Evolutionary conservation across 345 rosid genomes (phyloP), one percentile per base, ranked within the genome.

Genomic region (Streptanthus diversifolius): DNA sequence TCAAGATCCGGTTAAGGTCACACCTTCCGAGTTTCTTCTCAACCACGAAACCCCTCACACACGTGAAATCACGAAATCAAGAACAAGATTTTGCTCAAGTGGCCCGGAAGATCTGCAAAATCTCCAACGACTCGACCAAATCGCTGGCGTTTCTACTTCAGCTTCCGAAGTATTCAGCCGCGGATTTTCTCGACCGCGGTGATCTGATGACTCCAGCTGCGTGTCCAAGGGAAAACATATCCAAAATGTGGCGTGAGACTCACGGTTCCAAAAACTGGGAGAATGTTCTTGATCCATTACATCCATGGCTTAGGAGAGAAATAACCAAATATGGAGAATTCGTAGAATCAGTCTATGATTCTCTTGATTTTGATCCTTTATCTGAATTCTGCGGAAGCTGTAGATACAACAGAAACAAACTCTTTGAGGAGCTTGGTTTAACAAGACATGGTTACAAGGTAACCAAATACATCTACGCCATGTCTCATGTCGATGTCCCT

Each of bases 401-500:
- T 30, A 79, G 85, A 60, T 85, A 77, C 62, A 88, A 88, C 54
- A 74, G 76, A 25, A 70, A 72, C 70, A 88, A 83, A 37, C 21
- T 88, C 15, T 86, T 86, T 1, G 80, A 86, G 22, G 85, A 82
- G 68, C 55, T 83, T 18, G 90, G 85, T 43, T 79, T 88, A 2
- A 62, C 74, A 0, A 69, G 72, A 27, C 86, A 86, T 62, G 90
- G 86, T 13, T 88, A 88, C 80, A 78, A 82, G 37, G 82, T 76
- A 13, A 84, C 78, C 0, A 82, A 71, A 56, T 88, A 86, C 76
- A 79, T 88, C 5, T 86, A 86, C 45, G 89, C 87, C 0, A 85
- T 88, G 93, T 88, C 90, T 5, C 86, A 68, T 52, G 87, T 88
- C 0, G 85, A 85, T 35, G 82, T 88, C 52, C 90, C 90, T 3